phyloP scores from a whole-genome alignment of 371 early-diverging fungal genomes.

The Mucor mucedo region DNA sequence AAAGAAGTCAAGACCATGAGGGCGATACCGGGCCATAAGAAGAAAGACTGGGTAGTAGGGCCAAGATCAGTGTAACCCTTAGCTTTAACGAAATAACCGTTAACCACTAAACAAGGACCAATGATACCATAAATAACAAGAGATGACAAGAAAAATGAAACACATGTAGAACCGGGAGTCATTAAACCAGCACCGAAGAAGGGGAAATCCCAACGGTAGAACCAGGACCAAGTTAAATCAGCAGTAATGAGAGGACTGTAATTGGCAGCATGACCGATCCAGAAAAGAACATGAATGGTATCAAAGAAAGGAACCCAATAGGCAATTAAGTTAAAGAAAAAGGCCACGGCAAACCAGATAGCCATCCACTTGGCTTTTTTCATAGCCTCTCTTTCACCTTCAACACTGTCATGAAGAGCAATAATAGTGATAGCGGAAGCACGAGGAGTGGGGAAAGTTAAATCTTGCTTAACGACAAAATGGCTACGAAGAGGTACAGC shows the following conservation, averaged over 20 bases:
- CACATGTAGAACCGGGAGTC: constrained; percentile 63
- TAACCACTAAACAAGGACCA: constrained; percentile 47
- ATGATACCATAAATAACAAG: constrained; percentile 62
- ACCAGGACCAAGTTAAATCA: constrained; percentile 65
- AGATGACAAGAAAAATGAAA: constrained; percentile 63
- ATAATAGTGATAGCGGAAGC: constrained; percentile 73
- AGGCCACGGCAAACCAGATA: constrained; percentile 50
- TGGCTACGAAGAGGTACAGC: constrained; percentile 75
- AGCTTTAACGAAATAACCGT: constrained; percentile 42
- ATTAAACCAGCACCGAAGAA: constrained; percentile 78
- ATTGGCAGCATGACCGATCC: constrained; percentile 56
- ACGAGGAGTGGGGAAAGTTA: constrained; percentile 75
- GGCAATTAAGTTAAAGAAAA: constrained; percentile 52
- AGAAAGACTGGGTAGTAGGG: constrained; percentile 58
- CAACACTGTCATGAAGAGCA: constrained; percentile 59
- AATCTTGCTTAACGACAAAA: constrained; percentile 72
- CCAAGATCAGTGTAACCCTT: constrained; percentile 42
- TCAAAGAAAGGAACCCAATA: constrained; percentile 67
- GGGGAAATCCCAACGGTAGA: constrained; percentile 57
- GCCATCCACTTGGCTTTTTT: constrained; percentile 57
- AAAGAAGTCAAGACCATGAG: constrained; percentile 71
- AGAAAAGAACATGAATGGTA: constrained; percentile 62
- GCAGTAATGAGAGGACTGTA: constrained; percentile 53
- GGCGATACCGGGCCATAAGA: constrained; percentile 78
- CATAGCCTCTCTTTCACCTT: constrained; percentile 47